These are phyloP conservation scores for Trametopsis cervina DNA, from an alignment of 768 basidiomycete species.

Conservation along the genomic window DNA sequence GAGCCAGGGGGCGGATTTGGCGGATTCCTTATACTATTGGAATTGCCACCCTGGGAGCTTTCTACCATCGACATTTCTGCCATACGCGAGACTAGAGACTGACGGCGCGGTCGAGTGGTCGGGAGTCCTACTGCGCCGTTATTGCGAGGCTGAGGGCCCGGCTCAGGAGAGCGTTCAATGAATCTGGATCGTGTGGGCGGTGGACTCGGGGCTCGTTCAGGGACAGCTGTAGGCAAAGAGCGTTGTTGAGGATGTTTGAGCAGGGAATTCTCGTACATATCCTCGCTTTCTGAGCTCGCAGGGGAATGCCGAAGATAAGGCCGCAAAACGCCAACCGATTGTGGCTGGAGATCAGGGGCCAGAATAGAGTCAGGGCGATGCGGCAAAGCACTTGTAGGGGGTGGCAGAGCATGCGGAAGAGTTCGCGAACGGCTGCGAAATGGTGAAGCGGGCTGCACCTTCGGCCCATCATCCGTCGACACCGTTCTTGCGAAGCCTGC, in stretches of 20 bases:
- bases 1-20: neutral
- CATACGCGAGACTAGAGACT: conserved; percentile 9
- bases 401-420: neutral
- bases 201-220: conserved; percentile 7
- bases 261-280: conserved; percentile 11
- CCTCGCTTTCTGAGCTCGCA: conserved; percentile 11
- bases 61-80: conserved; percentile 5
- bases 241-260: conserved; percentile 1
- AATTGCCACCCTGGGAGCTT: conserved; percentile 11
- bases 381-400: conserved; percentile 1
- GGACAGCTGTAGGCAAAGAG: neutral
- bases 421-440: conserved; percentile 2
- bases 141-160: conserved; percentile 21
- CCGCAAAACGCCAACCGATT: neutral
- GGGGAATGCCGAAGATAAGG: conserved; percentile 1
- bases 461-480: neutral
- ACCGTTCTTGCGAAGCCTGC: neutral
- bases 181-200: conserved; percentile 21
- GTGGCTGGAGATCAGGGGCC: neutral
- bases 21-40: conserved; percentile 12
- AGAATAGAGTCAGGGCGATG: conserved; percentile 1
- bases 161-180: conserved; percentile 29
- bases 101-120: neutral
- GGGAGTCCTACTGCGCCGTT: neutral
- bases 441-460: neutral